Evolutionary conservation across 1,139 yeast species (phyloP).

Genomic region (Geotrichum bryndzae): DNA sequence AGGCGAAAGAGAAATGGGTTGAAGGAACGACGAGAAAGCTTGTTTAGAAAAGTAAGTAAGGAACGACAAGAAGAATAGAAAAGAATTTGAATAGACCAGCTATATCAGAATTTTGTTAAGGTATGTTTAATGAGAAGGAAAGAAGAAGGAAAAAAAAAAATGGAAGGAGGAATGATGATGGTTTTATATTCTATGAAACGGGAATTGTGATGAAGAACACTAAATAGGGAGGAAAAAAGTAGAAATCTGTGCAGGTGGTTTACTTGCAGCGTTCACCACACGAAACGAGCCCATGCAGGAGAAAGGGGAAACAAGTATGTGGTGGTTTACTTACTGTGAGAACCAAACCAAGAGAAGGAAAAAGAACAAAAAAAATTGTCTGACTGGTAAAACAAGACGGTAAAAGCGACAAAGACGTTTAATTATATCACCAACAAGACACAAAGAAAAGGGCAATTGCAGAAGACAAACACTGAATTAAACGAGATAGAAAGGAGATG

Average conservation of each 20-base stretch:
- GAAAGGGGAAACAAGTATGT: background rate
- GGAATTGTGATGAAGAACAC: background rate
- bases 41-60: background rate
- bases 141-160: background rate
- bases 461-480: too few relatives aligned
- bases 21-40: conserved; percentile 12
- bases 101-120: conserved; percentile 2
- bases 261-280: background rate
- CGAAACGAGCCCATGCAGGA: background rate
- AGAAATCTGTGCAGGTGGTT: background rate
- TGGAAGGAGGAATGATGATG: background rate
- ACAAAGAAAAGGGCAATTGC: too few relatives aligned
- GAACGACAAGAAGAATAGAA: background rate
- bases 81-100: conserved; percentile 14
- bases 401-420: too few relatives aligned
- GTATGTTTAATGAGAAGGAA: background rate
- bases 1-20: background rate
- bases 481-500: too few relatives aligned
- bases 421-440: too few relatives aligned
- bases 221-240: background rate
- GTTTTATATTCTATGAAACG: background rate
- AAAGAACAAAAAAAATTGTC: too few relatives aligned
- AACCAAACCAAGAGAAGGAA: too few relatives aligned
- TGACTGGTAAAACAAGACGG: too few relatives aligned
- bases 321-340: too few relatives aligned